These are phyloP conservation scores for Allantophomopsis lycopodina DNA, from an alignment of 2,329 filamentous ascomycete species.

Conservation along the genomic window DNA sequence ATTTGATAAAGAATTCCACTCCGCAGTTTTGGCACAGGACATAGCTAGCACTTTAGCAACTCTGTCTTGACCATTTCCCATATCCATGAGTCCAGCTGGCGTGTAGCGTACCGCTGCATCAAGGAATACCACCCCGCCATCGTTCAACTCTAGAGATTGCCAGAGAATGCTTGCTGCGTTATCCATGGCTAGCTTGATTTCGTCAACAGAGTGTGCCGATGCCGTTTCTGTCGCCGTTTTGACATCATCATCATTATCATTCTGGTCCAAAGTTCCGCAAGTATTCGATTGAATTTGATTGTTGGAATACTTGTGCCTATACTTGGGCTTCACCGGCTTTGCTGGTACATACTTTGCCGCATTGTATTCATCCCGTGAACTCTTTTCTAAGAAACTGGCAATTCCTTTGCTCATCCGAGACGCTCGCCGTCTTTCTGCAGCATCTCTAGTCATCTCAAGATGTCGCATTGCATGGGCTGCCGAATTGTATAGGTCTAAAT, in stretches of 20 bases:
- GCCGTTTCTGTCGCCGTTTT: neutral
- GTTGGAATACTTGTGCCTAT: too few relatives aligned
- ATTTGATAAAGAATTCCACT: slow-evolving; percentile 7
- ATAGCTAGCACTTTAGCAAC: slow-evolving; percentile 12
- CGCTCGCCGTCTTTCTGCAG: slow-evolving; percentile 10
- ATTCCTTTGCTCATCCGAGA: slow-evolving; percentile 12
- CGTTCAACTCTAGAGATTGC: slow-evolving; percentile 14
- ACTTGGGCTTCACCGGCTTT: neutral
- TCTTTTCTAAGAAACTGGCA: slow-evolving; percentile 9
- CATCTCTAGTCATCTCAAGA: slow-evolving; percentile 13
- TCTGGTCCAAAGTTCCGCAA: neutral
- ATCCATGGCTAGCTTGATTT: slow-evolving; percentile 13
- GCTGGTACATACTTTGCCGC: neutral
- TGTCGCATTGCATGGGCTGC: slow-evolving; percentile 13
- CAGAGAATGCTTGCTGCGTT: slow-evolving; percentile 14
- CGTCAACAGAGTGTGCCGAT: slow-evolving; percentile 8
- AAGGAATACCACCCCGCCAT: slow-evolving; percentile 15
- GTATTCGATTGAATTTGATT: too few relatives aligned
- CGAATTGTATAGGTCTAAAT: slow-evolving; percentile 8
- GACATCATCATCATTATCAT: neutral
- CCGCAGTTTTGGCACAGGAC: slow-evolving; percentile 8
- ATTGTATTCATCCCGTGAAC: neutral
- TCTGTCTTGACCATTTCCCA: slow-evolving; percentile 5
- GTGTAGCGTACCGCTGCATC: slow-evolving; percentile 11
- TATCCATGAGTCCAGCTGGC: too few relatives aligned